Evolutionary conservation across 495 filamentous ascomycete species (phyloP).

Genomic region (Hamigera avellanea): DNA sequence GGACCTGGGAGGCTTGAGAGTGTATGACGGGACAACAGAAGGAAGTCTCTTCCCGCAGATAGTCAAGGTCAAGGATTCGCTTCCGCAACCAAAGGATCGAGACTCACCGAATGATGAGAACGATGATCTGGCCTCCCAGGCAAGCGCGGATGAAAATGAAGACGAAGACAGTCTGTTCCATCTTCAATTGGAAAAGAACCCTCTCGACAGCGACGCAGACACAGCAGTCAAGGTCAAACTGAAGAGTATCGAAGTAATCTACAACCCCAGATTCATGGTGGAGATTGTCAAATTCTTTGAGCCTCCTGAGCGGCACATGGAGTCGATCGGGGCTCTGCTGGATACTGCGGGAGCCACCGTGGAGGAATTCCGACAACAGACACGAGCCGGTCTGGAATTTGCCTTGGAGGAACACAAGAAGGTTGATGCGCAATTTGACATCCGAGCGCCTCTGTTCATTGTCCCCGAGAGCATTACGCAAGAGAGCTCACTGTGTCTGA

Average conservation of each 20-base stretch:
- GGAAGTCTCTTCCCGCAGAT: slow-evolving; percentile 87
- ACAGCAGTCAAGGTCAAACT: slow-evolving; percentile 80
- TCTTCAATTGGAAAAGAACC: slow-evolving; percentile 86
- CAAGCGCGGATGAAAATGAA: slow-evolving; percentile 38
- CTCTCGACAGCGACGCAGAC: slow-evolving; percentile 83
- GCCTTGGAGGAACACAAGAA: slow-evolving; percentile 96
- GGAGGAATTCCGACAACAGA: slow-evolving; percentile 87
- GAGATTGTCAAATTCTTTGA: slow-evolving; percentile 90
- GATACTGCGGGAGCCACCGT: slow-evolving; percentile 93
- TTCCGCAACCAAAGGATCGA: slow-evolving; percentile 34
- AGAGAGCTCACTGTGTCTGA: slow-evolving; percentile 71
- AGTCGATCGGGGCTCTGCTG: slow-evolving; percentile 87
- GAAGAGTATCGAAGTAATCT: slow-evolving; percentile 92
- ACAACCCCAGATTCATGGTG: slow-evolving; percentile 86
- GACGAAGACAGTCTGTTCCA: slow-evolving; percentile 77
- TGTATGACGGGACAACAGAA: slow-evolving; percentile 91
- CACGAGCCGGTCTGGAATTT: slow-evolving; percentile 88
- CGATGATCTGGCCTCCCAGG: slow-evolving; percentile 47
- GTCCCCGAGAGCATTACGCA: slow-evolving; percentile 84
- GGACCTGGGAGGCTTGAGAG: slow-evolving; percentile 80
- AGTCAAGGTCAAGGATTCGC: slow-evolving; percentile 82
- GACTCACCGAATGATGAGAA: slow-evolving; percentile 39
- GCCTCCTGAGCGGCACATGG: slow-evolving; percentile 93
- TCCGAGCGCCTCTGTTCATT: slow-evolving; percentile 92
- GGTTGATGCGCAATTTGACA: slow-evolving; percentile 87